Conservation (phyloP, 352 stramenopile species). For the Pythium utonaiense region DNA sequence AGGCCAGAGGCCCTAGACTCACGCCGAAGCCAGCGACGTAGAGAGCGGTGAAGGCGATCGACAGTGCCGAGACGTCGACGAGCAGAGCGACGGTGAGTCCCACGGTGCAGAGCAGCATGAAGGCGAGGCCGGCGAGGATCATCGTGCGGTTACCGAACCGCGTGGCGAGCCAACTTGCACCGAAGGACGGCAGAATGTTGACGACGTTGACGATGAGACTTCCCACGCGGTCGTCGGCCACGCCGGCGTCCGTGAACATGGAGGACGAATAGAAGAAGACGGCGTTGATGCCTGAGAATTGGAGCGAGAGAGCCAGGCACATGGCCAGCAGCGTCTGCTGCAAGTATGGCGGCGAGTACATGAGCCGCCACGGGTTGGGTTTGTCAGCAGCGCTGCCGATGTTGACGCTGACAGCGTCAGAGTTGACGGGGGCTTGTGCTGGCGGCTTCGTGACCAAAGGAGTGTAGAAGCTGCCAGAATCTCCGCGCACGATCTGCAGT, state of each 20-base stretch:
- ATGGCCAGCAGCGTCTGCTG: conserved; percentile 47
- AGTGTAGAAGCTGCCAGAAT: no score
- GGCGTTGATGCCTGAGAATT: conserved; percentile 65
- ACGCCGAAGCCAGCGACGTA: conserved; percentile 46
- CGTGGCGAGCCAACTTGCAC: conserved; percentile 30
- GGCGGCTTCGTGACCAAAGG: no score
- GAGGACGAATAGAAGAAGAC: conserved; percentile 71
- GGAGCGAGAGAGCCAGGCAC: conserved; percentile 36
- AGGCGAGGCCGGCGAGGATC: conserved; percentile 38
- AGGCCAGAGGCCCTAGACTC: conserved; percentile 54
- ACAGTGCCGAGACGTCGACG: conserved; percentile 24
- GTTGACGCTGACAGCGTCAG: not conserved
- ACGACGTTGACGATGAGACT: conserved; percentile 53
- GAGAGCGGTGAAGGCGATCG: conserved; percentile 45
- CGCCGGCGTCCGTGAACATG: conserved; percentile 54
- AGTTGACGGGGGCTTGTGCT: not conserved
- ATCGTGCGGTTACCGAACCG: conserved; percentile 49
- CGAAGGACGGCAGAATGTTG: conserved; percentile 48
- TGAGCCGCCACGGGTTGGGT: conserved; percentile 6
- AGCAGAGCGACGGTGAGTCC: conserved; percentile 41
- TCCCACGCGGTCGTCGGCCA: conserved; percentile 50
- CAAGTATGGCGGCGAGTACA: conserved; percentile 24
- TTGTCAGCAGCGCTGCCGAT: not conserved
- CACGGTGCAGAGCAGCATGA: conserved; percentile 47
- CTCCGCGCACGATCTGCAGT: no score